A percentile compares a stretch with the other conserved stretches of the same genome.
phyloP scores from a whole-genome alignment of 768 basidiomycete genomes.

The Amanita subjunquillea region DNA sequence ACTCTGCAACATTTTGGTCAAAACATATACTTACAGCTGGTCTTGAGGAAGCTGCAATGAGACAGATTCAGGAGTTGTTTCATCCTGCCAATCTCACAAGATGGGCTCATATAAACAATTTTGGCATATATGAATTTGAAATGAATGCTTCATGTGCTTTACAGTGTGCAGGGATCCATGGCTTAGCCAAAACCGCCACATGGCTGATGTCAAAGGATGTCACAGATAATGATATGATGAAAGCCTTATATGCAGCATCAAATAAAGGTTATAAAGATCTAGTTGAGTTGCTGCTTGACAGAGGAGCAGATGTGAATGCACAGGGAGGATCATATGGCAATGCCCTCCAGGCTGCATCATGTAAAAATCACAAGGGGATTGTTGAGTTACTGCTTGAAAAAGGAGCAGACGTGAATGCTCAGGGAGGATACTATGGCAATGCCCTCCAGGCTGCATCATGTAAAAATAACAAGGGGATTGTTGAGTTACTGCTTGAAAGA shows the following conservation, averaged over 20 bases:
- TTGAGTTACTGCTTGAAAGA: too few species aligned
- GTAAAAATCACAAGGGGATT: too few species aligned
- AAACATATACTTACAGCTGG: neutral
- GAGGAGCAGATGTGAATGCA: too few species aligned
- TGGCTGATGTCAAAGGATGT: neutral
- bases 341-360: neutral
- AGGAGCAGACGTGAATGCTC: too few species aligned
- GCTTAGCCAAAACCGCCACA: neutral
- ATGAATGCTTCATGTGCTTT: neutral
- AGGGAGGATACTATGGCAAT: too few species aligned
- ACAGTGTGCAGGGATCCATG: neutral
- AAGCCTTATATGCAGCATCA: neutral
- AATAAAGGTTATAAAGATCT: neutral
- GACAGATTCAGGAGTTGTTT: neutral
- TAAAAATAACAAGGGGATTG: too few species aligned
- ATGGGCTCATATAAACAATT: neutral
- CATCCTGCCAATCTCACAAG: neutral
- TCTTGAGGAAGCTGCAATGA: neutral
- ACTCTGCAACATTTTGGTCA: neutral
- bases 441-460: too few species aligned
- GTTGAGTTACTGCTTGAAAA: too few species aligned
- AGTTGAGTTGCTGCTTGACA: neutral
- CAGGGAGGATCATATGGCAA: neutral
- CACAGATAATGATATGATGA: neutral
- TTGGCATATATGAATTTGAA: neutral